Base-by-base conservation (phyloP, 2,329 filamentous ascomycete species). In the Botrytis elliptica region DNA sequence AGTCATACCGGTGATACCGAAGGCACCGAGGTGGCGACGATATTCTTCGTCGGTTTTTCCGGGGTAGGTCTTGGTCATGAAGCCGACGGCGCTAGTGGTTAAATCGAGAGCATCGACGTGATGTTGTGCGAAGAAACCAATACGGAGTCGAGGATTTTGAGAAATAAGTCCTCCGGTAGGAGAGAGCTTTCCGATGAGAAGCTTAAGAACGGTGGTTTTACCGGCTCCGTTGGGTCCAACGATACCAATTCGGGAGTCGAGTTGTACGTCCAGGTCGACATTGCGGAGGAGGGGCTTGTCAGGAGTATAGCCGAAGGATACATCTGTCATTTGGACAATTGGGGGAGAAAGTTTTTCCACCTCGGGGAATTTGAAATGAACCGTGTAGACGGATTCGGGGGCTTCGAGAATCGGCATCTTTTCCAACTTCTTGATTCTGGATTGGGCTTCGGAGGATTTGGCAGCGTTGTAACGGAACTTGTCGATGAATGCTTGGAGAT, bases 381-480 rank as follows among this genome's bases (percentile, higher is more conserved):
- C 96, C 71, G 89, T 94, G 86, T 99, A 99, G 83, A 97, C 95
- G 74, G 91, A 90, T 85, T 99, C 96, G 9, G 96, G 97, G 0
- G 95, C 83, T 79, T 97, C 92, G 70, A 99, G 88, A 1, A 97
- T 86, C 2, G 97, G 96, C 93, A 99, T 98, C 81, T 93, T 94
- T 83, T 99, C 97, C 75, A 99, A 87, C 83, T 99, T 99, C 88
- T 99, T 99, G 88, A 99, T 98, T 80, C 96, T 91, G 0, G 95
- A 98, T 82, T 99, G 96, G 1, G 96, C 96, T 86, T 99, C 96
- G 14, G 95, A 97, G 0, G 96, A 98, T 84, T 99, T 99, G 80
- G 95, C 96, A 42, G 96, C 96, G 82, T 99, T 99, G 88, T 99
- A 99, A 71, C 96, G 91, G 88, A 99, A 99, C 85, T 99, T 99